Percentiles rank a stretch among this genome's conserved stretches.
Evolutionary conservation across 208 protist genomes (phyloP).

Genomic region (Sergeia podlipaevii): DNA sequence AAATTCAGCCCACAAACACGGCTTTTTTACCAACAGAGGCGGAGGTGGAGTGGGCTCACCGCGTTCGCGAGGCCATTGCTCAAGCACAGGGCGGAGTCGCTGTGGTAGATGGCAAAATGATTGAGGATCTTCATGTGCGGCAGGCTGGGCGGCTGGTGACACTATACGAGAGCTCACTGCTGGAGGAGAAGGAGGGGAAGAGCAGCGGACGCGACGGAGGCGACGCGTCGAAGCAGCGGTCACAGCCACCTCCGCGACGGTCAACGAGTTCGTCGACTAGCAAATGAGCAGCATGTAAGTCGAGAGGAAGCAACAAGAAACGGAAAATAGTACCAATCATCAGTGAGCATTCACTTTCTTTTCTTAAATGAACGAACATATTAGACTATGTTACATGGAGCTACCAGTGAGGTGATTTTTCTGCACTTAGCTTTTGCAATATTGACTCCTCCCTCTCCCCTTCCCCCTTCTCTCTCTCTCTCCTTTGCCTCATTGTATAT

Average conservation of each 20-base stretch:
- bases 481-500: too few species aligned
- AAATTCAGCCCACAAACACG: conserved; percentile 62
- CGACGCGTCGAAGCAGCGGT: not conserved
- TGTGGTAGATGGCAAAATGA: conserved; percentile 56
- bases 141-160: conserved; percentile 33
- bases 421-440: not conserved
- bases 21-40: conserved; percentile 46
- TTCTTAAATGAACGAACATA: too few species aligned
- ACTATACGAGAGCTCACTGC: conserved; percentile 25
- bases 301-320: not conserved
- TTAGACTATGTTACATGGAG: too few species aligned
- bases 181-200: conserved; percentile 11
- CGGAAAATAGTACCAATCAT: not conserved
- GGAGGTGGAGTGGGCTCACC: conserved; percentile 65
- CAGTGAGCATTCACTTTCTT: too few species aligned
- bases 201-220: not conserved
- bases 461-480: conserved; percentile 1
- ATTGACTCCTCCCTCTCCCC: not conserved
- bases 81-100: conserved; percentile 23
- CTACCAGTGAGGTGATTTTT: not conserved
- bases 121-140: conserved; percentile 63
- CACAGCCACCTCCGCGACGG: too few species aligned
- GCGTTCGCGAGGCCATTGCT: conserved; percentile 30
- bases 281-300: not conserved
- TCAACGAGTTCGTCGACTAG: not conserved